Base-by-base conservation (phyloP, 176 grass and related monocot species). In the Zoysia japonica region DNA sequence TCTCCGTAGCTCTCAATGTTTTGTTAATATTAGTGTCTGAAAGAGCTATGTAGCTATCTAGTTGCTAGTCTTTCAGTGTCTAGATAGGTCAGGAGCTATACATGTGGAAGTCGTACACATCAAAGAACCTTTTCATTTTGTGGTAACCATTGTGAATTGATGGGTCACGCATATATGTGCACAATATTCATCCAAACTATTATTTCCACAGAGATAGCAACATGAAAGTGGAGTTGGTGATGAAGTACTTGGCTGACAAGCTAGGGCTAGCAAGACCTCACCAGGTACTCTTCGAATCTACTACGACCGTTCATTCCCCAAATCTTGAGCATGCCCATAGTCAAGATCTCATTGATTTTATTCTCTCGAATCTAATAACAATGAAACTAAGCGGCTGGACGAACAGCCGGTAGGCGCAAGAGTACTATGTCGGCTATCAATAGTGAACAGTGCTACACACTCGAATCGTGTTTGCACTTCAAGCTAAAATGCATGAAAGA, bases 191-290 rank as follows among this genome's bases (percentile, higher is more conserved):
- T 83, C n/a, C 20, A 57, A 68, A 63, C 38, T 79, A 43, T 35
- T 79, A 73, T 87, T 79, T 82, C 80, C 36, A 57, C 78, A 97
- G 94, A 88, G 91, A 97, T 66, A 72, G 78, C 80, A 93, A 68
- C 76, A 86, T 91, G 75, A 93, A 84, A 76, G 78, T 97, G 72
- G 87, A 86, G 67, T 69, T 91, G 80, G 81, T 97, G 68, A 85
- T 86, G 68, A 93, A 89, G 86, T 93, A 97, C 71, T 89, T 97
- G 84, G 86, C 86, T 4, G 78, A 79, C 56, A 97, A 97, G 81
- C 86, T 97, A 85, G 93, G 93, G 13, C 45, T 89, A 70, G 11
- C 64, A 64, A 84, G 78, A 78, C 82, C 84, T 60, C 78, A 89
- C 20, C 86, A 93, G 93, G 93, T 93, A 91, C 61, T 62, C 49